Evolutionary conservation across 257 asterid genomes (phyloP).

Genomic region (Nicotiana otophora): DNA sequence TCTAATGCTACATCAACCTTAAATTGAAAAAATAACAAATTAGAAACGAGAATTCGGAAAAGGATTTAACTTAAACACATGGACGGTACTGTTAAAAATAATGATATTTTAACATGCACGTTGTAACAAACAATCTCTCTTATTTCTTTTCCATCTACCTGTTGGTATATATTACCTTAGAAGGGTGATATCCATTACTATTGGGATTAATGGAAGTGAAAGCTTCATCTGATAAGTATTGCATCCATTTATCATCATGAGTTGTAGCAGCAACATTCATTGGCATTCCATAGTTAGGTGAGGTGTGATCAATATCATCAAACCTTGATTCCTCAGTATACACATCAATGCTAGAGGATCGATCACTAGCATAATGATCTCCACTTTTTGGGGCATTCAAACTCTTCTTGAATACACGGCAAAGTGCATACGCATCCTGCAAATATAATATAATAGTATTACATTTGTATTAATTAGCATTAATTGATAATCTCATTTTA

Average conservation of each 20-base stretch:
- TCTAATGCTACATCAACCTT: conserved; percentile 86
- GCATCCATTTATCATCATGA: conserved; percentile 59
- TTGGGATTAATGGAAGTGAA: conserved; percentile 39
- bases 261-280: conserved; percentile 24
- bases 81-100: too few species aligned
- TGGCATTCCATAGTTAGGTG: conserved; percentile 25
- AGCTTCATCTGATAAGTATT: conserved; percentile 77
- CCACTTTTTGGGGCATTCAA: conserved; percentile 57
- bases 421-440: conserved; percentile 93
- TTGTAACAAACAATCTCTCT: too few species aligned
- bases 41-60: not conserved
- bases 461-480: too few species aligned
- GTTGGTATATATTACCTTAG: conserved; percentile 44
- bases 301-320: conserved; percentile 41
- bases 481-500: too few species aligned
- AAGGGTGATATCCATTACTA: conserved; percentile 49
- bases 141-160: too few species aligned
- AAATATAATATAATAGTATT: not conserved
- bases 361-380: conserved; percentile 49
- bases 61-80: too few species aligned
- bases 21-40: not conserved
- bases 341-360: conserved; percentile 53
- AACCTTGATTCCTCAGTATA: conserved; percentile 38
- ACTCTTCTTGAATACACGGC: conserved; percentile 92
- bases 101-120: too few species aligned